Percentiles rank a stretch among this genome's conserved stretches.
These are phyloP conservation scores for Apiotrichum domesticum DNA, from an alignment of 1,284 basidiomycete species.

Conservation along the genomic window DNA sequence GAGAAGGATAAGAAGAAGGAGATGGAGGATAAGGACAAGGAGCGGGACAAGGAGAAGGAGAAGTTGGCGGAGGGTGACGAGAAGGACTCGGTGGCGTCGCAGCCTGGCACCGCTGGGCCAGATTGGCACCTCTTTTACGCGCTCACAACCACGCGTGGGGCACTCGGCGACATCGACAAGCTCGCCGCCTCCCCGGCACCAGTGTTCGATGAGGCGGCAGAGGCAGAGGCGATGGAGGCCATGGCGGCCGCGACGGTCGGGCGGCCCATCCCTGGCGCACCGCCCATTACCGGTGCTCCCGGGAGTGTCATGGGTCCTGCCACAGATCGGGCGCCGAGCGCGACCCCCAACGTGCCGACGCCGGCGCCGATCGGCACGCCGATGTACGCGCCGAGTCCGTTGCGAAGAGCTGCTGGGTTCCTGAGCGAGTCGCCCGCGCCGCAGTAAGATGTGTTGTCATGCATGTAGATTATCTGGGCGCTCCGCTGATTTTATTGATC, in stretches of 20 bases:
- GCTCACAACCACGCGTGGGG: conserved; percentile 24
- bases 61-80: background rate
- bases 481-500: too few species aligned
- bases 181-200: conserved; percentile 16
- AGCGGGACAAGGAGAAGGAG: background rate
- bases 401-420: background rate
- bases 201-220: conserved; percentile 11
- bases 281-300: too few species aligned
- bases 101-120: conserved; percentile 4
- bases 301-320: too few species aligned
- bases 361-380: background rate
- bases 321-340: background rate
- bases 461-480: too few species aligned
- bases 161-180: conserved; percentile 21
- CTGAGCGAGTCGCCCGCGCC: background rate
- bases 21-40: background rate
- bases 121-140: conserved; percentile 40
- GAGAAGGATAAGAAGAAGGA: background rate
- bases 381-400: background rate
- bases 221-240: conserved; percentile 11
- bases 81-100: background rate
- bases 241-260: conserved; percentile 5
- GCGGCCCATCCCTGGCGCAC: background rate
- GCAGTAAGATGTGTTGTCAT: too few species aligned
- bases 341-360: background rate